Evolutionary conservation across 306 rosid species (phyloP).

Genomic region (Pachyrhizus erosus): DNA sequence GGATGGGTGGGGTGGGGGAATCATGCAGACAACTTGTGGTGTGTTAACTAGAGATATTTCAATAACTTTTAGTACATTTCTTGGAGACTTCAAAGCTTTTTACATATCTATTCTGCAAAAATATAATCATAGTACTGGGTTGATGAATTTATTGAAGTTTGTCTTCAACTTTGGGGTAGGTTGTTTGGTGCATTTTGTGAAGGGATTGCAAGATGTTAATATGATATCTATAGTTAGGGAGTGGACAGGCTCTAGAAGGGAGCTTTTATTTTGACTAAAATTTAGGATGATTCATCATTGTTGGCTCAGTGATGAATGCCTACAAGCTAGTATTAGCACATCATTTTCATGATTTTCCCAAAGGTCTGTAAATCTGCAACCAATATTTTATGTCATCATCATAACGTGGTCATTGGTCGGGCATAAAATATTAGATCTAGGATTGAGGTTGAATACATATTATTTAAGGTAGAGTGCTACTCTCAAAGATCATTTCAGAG

Average conservation of each 20-base stretch:
- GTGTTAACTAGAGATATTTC: not conserved
- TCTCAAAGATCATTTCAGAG: not conserved
- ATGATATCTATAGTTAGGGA: slow-evolving; percentile 6
- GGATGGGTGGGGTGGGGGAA: too few species aligned
- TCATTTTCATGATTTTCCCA: too few species aligned
- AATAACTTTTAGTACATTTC: not conserved
- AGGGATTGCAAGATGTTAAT: not conserved
- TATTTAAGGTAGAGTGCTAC: too few species aligned
- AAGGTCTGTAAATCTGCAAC: too few species aligned
- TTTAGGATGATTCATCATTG: not conserved
- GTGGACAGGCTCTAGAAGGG: not conserved
- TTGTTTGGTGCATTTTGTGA: not conserved
- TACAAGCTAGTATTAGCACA: not conserved
- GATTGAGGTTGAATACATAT: too few species aligned
- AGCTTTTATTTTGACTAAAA: not conserved
- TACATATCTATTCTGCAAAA: slow-evolving; percentile 8
- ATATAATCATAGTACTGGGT: not conserved
- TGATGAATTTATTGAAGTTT: not conserved
- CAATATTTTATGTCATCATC: too few species aligned
- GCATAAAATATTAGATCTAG: too few species aligned
- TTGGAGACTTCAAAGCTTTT: not conserved
- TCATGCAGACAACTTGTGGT: not conserved
- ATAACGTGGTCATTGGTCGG: too few species aligned
- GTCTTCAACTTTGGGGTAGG: not conserved
- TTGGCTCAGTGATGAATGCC: not conserved